Base-by-base conservation (phyloP, 1,284 basidiomycete species). In the Peniophora sp. region DNA sequence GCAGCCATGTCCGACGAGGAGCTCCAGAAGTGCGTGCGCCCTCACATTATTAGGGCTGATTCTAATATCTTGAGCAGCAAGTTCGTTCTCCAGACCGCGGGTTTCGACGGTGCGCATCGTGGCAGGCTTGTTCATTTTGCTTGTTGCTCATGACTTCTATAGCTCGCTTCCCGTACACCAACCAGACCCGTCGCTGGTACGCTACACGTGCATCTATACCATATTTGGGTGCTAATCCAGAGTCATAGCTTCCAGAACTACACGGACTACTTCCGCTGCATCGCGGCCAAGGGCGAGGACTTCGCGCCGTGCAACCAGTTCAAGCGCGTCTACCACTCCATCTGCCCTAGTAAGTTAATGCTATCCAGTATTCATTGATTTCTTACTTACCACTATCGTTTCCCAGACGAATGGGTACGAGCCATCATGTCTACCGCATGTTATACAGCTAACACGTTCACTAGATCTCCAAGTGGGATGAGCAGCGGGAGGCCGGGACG, bases 221-320 rank as follows among this genome's bases (percentile, higher is more conserved):
- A 46, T 52, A 34, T 20, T 50, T 45, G 12, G 11, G 10, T 44
- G 23, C 25, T 23, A 27, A 17, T 24, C 27, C 23, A 12, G 41
- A 2, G 49, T 45, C 36, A 11, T 58, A 90, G 86, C 70, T 92
- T 86, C 85, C 95, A 97, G 75, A 95, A 94, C 74, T 97, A 93
- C 71, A 87, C 89, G 55, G 93, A 99, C 73, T 97, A 96, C 79
- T 92, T 92, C 85, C 97, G 96, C 73, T 99, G 97, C 69, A 76
- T 98, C 63, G 77, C 90, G 64, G 94, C 93, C 62, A 98, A 97
- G 77, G 97, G 97, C 59, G 96, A 99, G 64, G 97, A 99, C 55
- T 98, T 87, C 68, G 84, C 87, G 20, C 94, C 97, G 9, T 99
- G 97, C 89, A 94, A 96, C 77, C 94, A 97, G 75, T 99, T 99